Evolutionary conservation across 2,329 filamentous ascomycete species (phyloP), one percentile per base, ranked within the genome.

Genomic region (Trichoderma sp.): DNA sequence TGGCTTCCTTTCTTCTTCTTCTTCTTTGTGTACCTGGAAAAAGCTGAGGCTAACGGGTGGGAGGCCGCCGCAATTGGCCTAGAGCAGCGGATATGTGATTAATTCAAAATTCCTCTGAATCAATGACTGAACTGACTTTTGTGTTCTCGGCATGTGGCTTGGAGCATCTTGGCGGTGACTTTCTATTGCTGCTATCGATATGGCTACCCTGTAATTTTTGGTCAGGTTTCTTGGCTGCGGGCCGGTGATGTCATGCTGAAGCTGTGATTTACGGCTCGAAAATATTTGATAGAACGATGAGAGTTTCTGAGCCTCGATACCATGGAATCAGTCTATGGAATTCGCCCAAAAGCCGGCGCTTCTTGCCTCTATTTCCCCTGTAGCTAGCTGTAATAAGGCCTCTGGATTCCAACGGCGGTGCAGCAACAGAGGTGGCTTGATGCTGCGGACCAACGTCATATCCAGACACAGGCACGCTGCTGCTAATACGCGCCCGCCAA

Each of bases 381-480:
- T 43, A 43, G 16, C 19, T 57, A 16, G 55, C 19, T 19, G 55
- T 13, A 33, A 16, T 35, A 57, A 11, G 4, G 33, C 55, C 29
- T 19, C 55, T 57, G 52, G 37, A 60, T 27, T 43, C n/a, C 58
- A 61, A 29, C 37, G n/a, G 40, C 7, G 7, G 37, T 27, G 24
- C 16, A 19, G 29, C n/a, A 13, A n/a, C 29, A 53, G 13, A 19
- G 37, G 47, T 27, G 52, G 52, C 62, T 65, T 57, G 35, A 55
- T 19, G 14, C 62, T 65, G 62, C 62, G 56, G 62, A 57, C 62
- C 62, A 65, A 57, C 62, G 62, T 65, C 62, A 65, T 65, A 8
- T n/a, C 35, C 57, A n/a, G 6, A 57, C 29, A 19, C 27, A 27
- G 27, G 27, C 27, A 27, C 5, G 53, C 31, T 8, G 55, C 27